Evolutionary conservation across 306 rosid genomes (phyloP), one percentile per base, ranked within the genome.

Genomic region (Canavalia ensiformis): DNA sequence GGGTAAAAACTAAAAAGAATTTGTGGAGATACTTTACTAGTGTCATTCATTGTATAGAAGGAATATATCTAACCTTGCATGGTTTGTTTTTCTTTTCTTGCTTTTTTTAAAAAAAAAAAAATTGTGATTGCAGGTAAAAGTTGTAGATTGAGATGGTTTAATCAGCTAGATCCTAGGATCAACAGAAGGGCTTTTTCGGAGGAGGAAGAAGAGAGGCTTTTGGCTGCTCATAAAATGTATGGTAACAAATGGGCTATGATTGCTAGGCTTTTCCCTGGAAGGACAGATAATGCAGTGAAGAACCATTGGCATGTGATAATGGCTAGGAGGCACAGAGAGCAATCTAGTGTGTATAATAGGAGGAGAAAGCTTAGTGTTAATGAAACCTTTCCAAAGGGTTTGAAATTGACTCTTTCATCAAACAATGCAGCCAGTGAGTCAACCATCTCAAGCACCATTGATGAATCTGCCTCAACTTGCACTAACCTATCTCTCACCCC

Each of bases 201-300:
- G 34, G 97, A 92, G 68, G 98, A 94, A 83, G 97, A 91, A 75
- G 97, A 86, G 47, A 91, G 90, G 35, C 91, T 94, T 3, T 46
- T 94, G 64, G 72, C 81, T 11, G 91, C 93, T 3, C 97, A 94
- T 6, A 90, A 82, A 71, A 64, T 91, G 74, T 90, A 92, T 45
- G 97, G 98, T 4, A 94, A 88, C 94, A 92, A 92, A 86, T 94
- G 98, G 98, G 97, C 98, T 2, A 87, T 90, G 90, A 92, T 94
- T 50, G 88, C 98, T 0, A 90, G 91, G 60, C 90, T 94, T 5
- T 94, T 94, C 63, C 98, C 98, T 11, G 97, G 98, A 1, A 90
- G 98, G 63, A 94, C 98, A 25, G 98, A 94, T 80, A 94, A 94
- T 81, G 93, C 97, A 65, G 98, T 94, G 58, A 94, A 94, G 93